phyloP scores from a whole-genome alignment of 2,329 filamentous ascomycete genomes.

The Trichophyton schoenleinii region DNA sequence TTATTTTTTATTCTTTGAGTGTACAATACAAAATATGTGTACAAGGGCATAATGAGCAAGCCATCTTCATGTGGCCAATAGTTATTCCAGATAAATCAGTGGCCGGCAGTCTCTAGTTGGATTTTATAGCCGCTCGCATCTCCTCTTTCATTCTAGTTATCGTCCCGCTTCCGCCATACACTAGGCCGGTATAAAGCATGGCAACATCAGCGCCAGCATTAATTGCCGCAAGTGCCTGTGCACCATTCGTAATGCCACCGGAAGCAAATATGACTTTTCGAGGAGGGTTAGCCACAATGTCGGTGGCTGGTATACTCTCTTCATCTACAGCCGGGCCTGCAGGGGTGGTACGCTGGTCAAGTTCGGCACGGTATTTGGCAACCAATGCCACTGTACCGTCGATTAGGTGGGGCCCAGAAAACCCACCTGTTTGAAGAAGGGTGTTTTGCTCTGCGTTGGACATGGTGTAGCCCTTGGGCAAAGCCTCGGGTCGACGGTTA shows the following conservation, averaged over 20 bases:
- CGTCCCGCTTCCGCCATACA: constrained; percentile 51
- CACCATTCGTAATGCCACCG: constrained; percentile 80
- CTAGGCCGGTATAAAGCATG: constrained; percentile 75
- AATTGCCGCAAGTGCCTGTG: constrained; percentile 67
- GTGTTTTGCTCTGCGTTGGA: constrained; percentile 53
- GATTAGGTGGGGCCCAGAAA: constrained; percentile 83
- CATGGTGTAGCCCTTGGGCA: constrained; percentile 55
- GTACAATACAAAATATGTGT: background rate
- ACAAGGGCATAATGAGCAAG: background rate
- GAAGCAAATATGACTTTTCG: constrained; percentile 82
- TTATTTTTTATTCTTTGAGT: background rate
- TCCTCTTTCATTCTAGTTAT: constrained; percentile 42
- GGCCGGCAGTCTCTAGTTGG: background rate
- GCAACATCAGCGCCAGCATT: constrained; percentile 83
- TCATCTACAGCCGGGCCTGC: constrained; percentile 11
- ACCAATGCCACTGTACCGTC: constrained; percentile 67
- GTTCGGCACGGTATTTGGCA: constrained; percentile 58
- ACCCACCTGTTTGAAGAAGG: constrained; percentile 69
- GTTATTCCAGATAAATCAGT: background rate
- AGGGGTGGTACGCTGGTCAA: constrained; percentile 41
- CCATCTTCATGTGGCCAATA: too few relatives aligned
- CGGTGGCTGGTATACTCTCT: constrained; percentile 13
- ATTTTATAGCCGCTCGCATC: constrained; percentile 24
- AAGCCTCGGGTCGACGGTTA: constrained; percentile 59
- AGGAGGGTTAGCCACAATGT: constrained; percentile 14